Evolutionary conservation across 768 basidiomycete species (phyloP).

Genomic region (Kwoniella botswanensis): DNA sequence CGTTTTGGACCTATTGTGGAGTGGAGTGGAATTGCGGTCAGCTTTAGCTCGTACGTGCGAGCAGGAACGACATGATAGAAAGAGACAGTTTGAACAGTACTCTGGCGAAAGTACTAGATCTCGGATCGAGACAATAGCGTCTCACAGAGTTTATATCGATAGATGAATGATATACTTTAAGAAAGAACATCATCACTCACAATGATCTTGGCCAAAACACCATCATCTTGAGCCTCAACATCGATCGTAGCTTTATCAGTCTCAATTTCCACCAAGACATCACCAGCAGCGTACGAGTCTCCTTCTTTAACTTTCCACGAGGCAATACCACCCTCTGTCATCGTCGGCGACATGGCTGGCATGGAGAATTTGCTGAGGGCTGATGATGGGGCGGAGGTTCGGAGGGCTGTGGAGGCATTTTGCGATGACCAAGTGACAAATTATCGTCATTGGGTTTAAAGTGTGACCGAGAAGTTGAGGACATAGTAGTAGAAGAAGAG

Average conservation of each 20-base stretch:
- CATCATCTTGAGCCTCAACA: constrained; percentile 98
- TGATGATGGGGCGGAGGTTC: constrained; percentile 75
- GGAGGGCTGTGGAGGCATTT: constrained; percentile 67
- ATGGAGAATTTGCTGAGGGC: constrained; percentile 88
- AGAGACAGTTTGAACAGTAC: too few species aligned
- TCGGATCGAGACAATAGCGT: too few species aligned
- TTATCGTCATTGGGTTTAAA: neutral
- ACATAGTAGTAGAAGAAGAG: neutral
- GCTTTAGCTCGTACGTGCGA: neutral
- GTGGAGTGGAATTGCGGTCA: neutral
- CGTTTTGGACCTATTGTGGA: constrained; percentile 71
- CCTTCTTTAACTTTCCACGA: constrained; percentile 98
- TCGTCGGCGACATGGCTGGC: constrained; percentile 99
- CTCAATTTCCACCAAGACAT: constrained; percentile 97
- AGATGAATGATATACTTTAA: too few species aligned
- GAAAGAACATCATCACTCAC: constrained; percentile 65
- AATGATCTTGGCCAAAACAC: constrained; percentile 93
- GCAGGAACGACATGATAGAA: neutral
- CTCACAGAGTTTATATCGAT: too few species aligned
- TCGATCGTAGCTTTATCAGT: constrained; percentile 99
- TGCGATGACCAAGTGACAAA: neutral
- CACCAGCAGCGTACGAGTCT: constrained; percentile 82
- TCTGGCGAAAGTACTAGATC: too few species aligned
- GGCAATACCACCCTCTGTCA: constrained; percentile 99
- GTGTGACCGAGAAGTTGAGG: neutral